Percentiles rank a stretch among this genome's conserved stretches.
phyloP scores from a whole-genome alignment of 441 rosid species.

The Euphorbia schlechtendalii region DNA sequence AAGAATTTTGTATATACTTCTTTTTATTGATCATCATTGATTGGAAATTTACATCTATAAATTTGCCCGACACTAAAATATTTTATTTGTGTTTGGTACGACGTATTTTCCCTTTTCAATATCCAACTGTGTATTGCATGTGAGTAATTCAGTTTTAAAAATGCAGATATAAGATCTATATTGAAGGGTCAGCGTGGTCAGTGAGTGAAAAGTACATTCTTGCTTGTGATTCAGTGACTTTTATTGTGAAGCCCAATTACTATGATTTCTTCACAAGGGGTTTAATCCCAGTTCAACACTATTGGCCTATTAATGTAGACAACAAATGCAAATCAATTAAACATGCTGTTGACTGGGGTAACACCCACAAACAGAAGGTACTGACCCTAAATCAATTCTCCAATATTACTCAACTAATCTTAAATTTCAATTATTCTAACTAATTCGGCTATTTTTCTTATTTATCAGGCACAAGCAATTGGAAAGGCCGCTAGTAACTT shows the following conservation, averaged over 20 bases:
- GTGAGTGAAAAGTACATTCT: no score
- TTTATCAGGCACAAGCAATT: conserved; percentile 55
- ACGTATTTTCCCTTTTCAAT: not conserved
- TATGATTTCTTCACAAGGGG: conserved; percentile 80
- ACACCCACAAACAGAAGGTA: conserved; percentile 56
- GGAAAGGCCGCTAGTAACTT: conserved; percentile 60
- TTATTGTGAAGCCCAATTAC: conserved; percentile 57
- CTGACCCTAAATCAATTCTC: no score
- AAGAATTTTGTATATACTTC: not conserved
- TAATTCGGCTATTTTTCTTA: not conserved
- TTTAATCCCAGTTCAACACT: conserved; percentile 62
- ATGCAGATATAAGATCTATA: conserved; percentile 70
- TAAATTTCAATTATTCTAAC: not conserved
- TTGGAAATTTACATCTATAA: no score
- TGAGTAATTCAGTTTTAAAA: not conserved
- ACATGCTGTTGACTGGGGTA: conserved; percentile 88
- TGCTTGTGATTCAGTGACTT: conserved; percentile 72
- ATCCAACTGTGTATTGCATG: not conserved
- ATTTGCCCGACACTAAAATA: no score
- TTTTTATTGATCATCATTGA: no score
- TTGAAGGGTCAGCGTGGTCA: conserved; percentile 91
- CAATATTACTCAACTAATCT: not conserved
- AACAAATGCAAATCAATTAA: conserved; percentile 76
- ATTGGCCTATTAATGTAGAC: conserved; percentile 66
- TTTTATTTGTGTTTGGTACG: no score